Conservation (phyloP, 345 rosid genomes). For the Populus ilicifolia region DNA sequence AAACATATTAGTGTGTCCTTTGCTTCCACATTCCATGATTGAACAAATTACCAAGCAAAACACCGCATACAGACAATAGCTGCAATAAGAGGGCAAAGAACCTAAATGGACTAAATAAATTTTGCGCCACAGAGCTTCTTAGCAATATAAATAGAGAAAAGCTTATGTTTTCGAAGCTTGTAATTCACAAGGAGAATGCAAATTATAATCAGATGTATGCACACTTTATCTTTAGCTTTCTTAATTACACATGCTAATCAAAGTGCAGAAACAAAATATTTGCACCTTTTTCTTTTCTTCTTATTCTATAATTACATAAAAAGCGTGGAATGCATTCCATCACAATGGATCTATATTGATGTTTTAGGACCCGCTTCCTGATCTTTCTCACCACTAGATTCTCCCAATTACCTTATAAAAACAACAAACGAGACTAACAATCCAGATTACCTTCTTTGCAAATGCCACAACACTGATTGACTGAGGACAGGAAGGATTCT, state of each 20-base stretch:
- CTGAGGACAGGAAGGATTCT: slow-evolving; percentile 65
- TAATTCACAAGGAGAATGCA: background rate
- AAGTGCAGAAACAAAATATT: no score
- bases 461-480: slow-evolving; percentile 67
- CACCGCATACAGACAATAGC: background rate
- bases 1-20: background rate
- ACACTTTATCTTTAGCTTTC: slow-evolving; percentile 1
- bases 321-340: no score
- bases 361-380: no score
- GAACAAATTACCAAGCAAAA: background rate
- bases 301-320: no score
- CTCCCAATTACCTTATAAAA: slow-evolving; percentile 4
- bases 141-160: background rate
- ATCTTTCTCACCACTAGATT: slow-evolving; percentile 5
- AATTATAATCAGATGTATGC: background rate
- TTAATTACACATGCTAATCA: background rate
- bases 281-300: no score
- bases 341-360: no score
- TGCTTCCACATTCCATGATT: background rate
- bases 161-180: background rate
- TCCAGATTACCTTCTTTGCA: slow-evolving; percentile 67
- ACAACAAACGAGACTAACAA: background rate
- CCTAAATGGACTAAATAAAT: background rate
- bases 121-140: background rate
- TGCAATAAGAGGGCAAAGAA: background rate